These are phyloP conservation scores for Phytophthora quininea DNA, from an alignment of 352 stramenopile species.

Conservation along the genomic window DNA sequence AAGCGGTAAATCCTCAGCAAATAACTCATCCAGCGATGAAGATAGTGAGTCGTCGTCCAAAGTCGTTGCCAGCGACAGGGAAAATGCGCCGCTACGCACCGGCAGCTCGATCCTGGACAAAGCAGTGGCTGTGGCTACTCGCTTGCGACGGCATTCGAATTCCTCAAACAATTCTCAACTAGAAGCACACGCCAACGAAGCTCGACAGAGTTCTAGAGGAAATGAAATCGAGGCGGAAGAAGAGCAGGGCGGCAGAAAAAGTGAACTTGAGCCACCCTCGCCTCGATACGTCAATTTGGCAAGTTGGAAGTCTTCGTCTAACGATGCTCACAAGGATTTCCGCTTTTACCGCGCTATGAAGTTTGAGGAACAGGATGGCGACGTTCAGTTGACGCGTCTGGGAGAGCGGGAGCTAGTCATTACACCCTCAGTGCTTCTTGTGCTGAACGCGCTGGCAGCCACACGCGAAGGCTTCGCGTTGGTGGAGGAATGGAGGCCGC, in stretches of 20 bases:
- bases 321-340: conserved; percentile 45
- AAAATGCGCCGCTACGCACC: conserved; percentile 47
- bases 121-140: conserved; percentile 66
- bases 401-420: conserved; percentile 78
- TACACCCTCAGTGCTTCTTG: conserved; percentile 51
- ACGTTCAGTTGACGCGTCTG: conserved; percentile 35
- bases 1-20: conserved; percentile 13
- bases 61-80: conserved; percentile 11
- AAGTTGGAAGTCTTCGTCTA: conserved; percentile 50
- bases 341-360: conserved; percentile 53
- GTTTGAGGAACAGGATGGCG: conserved; percentile 37
- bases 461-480: conserved; percentile 53
- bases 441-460: conserved; percentile 50
- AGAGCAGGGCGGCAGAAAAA: conserved; percentile 12
- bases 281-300: conserved; percentile 46
- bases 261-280: conserved; percentile 18
- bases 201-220: conserved; percentile 12
- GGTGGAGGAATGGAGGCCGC: conserved; percentile 62
- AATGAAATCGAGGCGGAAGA: conserved; percentile 14
- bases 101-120: conserved; percentile 78
- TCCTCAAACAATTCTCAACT: conserved; percentile 41
- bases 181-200: conserved; percentile 21
- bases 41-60: conserved; percentile 16
- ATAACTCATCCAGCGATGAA: conserved; percentile 28
- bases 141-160: conserved; percentile 41